Evolutionary conservation across 1,284 basidiomycete genomes (phyloP).

Genomic region (Jaminaea rosea): DNA sequence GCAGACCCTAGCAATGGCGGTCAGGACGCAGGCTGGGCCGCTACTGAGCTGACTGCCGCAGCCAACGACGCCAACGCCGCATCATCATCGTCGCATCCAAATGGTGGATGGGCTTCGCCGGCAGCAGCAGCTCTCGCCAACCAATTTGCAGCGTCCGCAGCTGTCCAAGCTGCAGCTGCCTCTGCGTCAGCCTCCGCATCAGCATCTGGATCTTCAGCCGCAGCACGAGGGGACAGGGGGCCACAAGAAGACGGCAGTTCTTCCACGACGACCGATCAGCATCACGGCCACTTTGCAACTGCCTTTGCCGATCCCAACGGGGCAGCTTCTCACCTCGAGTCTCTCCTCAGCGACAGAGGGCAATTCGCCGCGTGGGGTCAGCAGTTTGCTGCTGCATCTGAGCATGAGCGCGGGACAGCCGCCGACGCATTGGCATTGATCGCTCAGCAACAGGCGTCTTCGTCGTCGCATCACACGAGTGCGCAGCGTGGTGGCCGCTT

Average conservation of each 20-base stretch:
- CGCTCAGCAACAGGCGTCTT: too few relatives aligned
- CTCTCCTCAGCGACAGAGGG: not conserved
- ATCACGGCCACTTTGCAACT: not conserved
- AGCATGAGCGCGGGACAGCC: slow-evolving; percentile 2
- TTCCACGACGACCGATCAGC: not conserved
- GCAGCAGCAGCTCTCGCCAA: not conserved
- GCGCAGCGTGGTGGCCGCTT: not conserved
- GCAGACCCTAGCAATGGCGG: not conserved
- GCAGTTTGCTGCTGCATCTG: not conserved
- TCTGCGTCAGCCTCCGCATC: not conserved
- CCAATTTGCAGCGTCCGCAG: not conserved
- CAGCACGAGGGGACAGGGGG: not conserved
- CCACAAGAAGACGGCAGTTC: not conserved
- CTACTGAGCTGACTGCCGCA: not conserved
- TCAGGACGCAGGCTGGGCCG: not conserved
- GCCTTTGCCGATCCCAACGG: too few relatives aligned
- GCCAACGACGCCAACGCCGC: not conserved
- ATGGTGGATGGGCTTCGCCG: not conserved
- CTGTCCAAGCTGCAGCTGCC: too few relatives aligned
- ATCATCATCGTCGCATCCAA: not conserved
- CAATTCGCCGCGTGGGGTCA: not conserved
- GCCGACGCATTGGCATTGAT: slow-evolving; percentile 8
- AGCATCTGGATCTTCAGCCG: not conserved
- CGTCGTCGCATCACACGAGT: not conserved
- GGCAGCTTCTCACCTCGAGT: not conserved